Conservation (phyloP, 2,329 filamentous ascomycete genomes). For the Dactylonectria macrodidyma region DNA sequence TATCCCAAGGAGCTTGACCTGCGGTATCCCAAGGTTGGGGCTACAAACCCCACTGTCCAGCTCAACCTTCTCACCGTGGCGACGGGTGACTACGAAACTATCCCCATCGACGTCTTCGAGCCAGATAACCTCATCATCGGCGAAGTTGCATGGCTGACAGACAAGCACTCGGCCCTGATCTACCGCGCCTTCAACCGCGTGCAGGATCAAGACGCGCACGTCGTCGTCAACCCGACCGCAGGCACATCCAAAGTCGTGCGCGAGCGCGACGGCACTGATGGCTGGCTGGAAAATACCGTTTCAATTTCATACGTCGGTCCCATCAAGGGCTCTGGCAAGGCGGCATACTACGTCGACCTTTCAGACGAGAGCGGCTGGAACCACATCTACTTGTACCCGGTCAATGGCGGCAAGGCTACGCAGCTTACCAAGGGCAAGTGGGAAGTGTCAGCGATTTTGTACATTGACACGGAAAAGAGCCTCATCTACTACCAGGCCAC, state of each 20-base stretch:
- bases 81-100: conserved; percentile 58
- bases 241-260: conserved; percentile 64
- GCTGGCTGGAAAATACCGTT: conserved; percentile 74
- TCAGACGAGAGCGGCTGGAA: conserved; percentile 79
- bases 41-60: conserved; percentile 75
- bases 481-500: conserved; percentile 77
- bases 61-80: conserved; percentile 71
- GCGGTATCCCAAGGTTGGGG: conserved; percentile 79
- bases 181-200: conserved; percentile 79
- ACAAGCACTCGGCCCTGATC: conserved; percentile 71
- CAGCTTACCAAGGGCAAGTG: conserved; percentile 76
- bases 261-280: conserved; percentile 70
- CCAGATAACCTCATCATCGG: conserved; percentile 75
- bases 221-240: conserved; percentile 69
- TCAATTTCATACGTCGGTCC: conserved; percentile 70
- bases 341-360: conserved; percentile 74
- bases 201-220: conserved; percentile 75
- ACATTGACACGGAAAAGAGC: conserved; percentile 69
- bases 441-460: conserved; percentile 73
- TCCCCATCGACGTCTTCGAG: conserved; percentile 71
- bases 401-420: conserved; percentile 67
- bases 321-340: conserved; percentile 53
- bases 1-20: conserved; percentile 76
- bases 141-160: conserved; percentile 78
- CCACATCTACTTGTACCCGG: conserved; percentile 77